Evolutionary conservation across 441 rosid species (phyloP).

Genomic region (Isatis lusitanica): DNA sequence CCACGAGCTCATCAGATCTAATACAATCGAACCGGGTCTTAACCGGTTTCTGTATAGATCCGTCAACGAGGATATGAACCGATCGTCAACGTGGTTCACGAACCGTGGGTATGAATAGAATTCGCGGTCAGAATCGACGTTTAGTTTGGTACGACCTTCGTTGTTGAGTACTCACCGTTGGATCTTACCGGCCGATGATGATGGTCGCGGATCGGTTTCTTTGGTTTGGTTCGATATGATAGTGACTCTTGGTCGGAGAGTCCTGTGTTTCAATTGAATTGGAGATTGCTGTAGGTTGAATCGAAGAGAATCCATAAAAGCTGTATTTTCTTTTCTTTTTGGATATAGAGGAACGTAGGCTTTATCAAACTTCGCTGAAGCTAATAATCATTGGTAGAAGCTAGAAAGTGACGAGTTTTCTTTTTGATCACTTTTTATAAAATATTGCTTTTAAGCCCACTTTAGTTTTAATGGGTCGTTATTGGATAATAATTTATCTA

Average conservation of each 20-base stretch:
- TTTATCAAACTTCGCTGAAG: slow-evolving; percentile 26
- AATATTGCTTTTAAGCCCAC: not conserved
- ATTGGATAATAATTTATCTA: not conserved
- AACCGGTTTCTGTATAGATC: slow-evolving; percentile 61
- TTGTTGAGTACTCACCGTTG: slow-evolving; percentile 64
- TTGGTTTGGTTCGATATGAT: slow-evolving; percentile 36
- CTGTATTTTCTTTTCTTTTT: not conserved
- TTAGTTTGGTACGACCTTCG: slow-evolving; percentile 71
- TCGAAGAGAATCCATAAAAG: slow-evolving; percentile 36
- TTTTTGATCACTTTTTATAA: too few relatives aligned
- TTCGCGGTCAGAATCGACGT: slow-evolving; percentile 57
- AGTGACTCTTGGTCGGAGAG: slow-evolving; percentile 28
- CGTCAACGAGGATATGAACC: slow-evolving; percentile 69
- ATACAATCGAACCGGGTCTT: slow-evolving; percentile 61
- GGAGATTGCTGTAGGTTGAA: slow-evolving; percentile 38
- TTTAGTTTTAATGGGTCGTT: slow-evolving; percentile 6
- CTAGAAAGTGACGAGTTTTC: not conserved
- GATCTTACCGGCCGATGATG: slow-evolving; percentile 62
- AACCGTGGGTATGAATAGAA: slow-evolving; percentile 80
- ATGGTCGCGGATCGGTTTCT: slow-evolving; percentile 37
- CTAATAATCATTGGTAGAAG: slow-evolving; percentile 13
- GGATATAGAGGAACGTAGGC: not conserved
- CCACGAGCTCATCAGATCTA: slow-evolving; percentile 94
- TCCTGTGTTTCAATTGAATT: slow-evolving; percentile 23
- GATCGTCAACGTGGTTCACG: slow-evolving; percentile 82